phyloP scores from a whole-genome alignment of 2,329 filamentous ascomycete genomes.

The Aureobasidium pullulans region DNA sequence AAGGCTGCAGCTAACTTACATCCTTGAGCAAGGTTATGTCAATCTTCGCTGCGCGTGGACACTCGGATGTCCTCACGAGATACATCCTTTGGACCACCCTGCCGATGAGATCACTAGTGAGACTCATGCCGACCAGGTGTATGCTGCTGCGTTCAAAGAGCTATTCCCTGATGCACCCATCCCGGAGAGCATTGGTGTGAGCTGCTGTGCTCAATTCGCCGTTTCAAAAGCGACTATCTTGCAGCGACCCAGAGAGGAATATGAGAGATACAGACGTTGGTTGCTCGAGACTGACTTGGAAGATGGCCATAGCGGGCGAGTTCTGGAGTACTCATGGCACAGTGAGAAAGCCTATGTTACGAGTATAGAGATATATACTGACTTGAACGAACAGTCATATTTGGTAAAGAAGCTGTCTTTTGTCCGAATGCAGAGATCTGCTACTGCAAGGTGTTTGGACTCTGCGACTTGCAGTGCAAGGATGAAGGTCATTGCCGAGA shows the following conservation, averaged over 20 bases:
- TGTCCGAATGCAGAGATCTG: slow-evolving; percentile 56
- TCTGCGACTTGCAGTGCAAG: slow-evolving; percentile 44
- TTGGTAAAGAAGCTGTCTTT: slow-evolving; percentile 34
- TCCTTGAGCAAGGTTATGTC: slow-evolving; percentile 45
- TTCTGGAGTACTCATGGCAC: slow-evolving; percentile 55
- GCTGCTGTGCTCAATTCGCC: slow-evolving; percentile 51
- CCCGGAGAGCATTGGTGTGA: slow-evolving; percentile 41
- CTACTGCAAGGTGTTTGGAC: slow-evolving; percentile 61
- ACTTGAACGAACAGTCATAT: slow-evolving; percentile 7
- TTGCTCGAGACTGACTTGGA: slow-evolving; percentile 38
- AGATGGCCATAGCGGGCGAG: slow-evolving; percentile 45
- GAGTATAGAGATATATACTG: not conserved
- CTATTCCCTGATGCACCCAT: slow-evolving; percentile 37
- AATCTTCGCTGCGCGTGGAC: slow-evolving; percentile 48
- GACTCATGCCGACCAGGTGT: slow-evolving; percentile 41
- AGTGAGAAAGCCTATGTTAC: slow-evolving; percentile 19
- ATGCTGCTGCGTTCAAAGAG: slow-evolving; percentile 42
- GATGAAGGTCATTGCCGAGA: slow-evolving; percentile 44
- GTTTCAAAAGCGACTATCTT: slow-evolving; percentile 41
- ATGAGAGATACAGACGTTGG: slow-evolving; percentile 43
- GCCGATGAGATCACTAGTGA: slow-evolving; percentile 32
- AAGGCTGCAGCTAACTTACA: slow-evolving; percentile 42
- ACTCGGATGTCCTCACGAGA: slow-evolving; percentile 45
- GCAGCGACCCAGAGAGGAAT: slow-evolving; percentile 40
- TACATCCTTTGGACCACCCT: slow-evolving; percentile 36